Evolutionary conservation across 805 yeast genomes (phyloP), one percentile per base, ranked within the genome.

Genomic region (Kodamaea kakaduensis): DNA sequence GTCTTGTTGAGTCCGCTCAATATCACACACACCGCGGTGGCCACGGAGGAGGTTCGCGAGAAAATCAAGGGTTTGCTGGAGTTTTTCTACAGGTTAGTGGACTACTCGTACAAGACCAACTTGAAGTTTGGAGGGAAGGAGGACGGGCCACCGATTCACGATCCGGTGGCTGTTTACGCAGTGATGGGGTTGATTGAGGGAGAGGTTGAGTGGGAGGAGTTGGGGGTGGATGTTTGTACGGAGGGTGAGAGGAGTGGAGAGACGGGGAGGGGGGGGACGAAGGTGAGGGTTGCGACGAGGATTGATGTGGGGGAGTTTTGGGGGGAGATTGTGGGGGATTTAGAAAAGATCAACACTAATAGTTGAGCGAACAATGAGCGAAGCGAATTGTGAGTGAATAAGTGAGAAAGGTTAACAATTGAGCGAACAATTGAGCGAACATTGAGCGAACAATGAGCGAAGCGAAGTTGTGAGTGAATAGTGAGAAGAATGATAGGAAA

Each of bases 111-210:
- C 20, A 2, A 31, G 14, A 20, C 34, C 12, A 36, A 36, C 24
- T 25, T 36, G 27, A 9, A 36, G 22, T 36, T 17, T 17, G 27
- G 32, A 3, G 33, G 29, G 7, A 27, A 17, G 14, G 41, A 43
- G 17, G 41, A 52, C 4, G 90, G 93, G 0, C 88, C 93, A 4
- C 86, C 88, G 1, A 68, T 84, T 1, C 95, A 86, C 56, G 95
- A 85, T 54, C 90, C 93, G 1, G 61, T 84, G 34, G 84, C 94
- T 1, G 62, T 83, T 8, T 74, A 73, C 34, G 77, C 77, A 0
- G 48, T 84, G 23, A 54, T 84, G 34, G 73, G 75, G 14, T 53
- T 75, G 33, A 17, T 24, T 21, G 36, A 36, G 2, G 51, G 51
- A 38, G 51, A 45, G 17, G 60, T 54, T 37, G 46, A 52, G 35